These are phyloP conservation scores for Rhodosporidiobolus sp. DNA, from an alignment of 768 basidiomycete genomes.

Conservation along the genomic window DNA sequence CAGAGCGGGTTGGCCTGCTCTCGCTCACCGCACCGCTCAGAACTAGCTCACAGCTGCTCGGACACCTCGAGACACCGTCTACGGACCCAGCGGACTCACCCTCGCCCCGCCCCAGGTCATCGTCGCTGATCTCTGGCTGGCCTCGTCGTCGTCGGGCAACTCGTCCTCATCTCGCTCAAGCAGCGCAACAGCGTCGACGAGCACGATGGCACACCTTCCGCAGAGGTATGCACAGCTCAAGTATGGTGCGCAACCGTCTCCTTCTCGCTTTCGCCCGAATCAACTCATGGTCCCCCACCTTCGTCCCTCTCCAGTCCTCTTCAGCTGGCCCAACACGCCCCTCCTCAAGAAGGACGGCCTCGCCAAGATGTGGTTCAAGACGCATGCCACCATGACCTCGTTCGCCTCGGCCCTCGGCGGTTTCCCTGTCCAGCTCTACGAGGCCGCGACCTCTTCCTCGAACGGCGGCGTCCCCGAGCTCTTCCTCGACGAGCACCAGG, in stretches of 20 bases:
- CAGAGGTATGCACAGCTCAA: conserved; percentile 4
- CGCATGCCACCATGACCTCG: conserved; percentile 7
- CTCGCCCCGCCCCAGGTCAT: too few relatives aligned
- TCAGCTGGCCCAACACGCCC: conserved; percentile 25
- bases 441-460: background rate
- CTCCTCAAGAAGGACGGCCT: conserved; percentile 20
- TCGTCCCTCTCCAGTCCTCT: conserved; percentile 2
- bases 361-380: conserved; percentile 7
- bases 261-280: background rate
- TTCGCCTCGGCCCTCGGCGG: conserved; percentile 14
- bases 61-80: too few relatives aligned
- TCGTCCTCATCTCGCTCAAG: too few relatives aligned
- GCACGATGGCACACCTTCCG: background rate
- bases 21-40: too few relatives aligned
- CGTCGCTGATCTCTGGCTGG: too few relatives aligned
- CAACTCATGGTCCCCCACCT: background rate
- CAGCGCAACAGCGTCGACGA: background rate
- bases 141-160: background rate
- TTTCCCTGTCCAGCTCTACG: conserved; percentile 16
- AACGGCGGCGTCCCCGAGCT: conserved; percentile 10
- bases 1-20: too few relatives aligned
- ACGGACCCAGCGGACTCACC: too few relatives aligned
- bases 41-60: too few relatives aligned
- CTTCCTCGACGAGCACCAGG: conserved; percentile 6
- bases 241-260: background rate